Base-by-base conservation (phyloP, 78 protist species). In the Dictyostelium capitatum region DNA sequence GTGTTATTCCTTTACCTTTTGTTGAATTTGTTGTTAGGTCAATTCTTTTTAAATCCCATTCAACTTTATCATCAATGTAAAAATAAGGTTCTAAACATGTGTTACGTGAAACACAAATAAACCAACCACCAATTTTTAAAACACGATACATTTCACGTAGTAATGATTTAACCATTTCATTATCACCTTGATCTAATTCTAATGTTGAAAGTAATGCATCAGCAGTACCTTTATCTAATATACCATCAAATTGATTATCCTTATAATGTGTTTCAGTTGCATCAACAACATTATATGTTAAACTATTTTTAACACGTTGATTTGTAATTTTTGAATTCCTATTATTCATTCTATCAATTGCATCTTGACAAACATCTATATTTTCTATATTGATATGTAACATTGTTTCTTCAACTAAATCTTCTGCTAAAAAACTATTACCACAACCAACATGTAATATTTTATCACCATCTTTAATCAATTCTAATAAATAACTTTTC, bases 401-500 rank as follows among this genome's bases (percentile, higher is more conserved):
- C 2, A 77, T 10, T 14, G 70, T 59, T 14, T 87, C 83, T 30
- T 74, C 85, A 1, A 87, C 19, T n/a, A 87, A 64, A 17, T 87
- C 92, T n/a, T 87, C 92, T 15, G 79, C 92, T 20, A 87, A 25
- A 25, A 87, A 87, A 48, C 84, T 77, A 47, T 87, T 87, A 3
- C 92, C 92, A 64, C 92, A 87, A 15, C 92, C 92, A 64, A 87
- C 46, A 50, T 87, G 92, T 19, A 87, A 51, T 23, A 84, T 1
- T 6, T 47, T 30, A 47, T 84, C 91, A 14, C 77, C 56, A 37
- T 57, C 56, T 74, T 74, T 84, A 25, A 53, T 6, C 54, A 84
- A 23, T 7, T 74, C 32, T 1, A 32, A 15, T 37, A 59, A 64
- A 6, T 28, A 19, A 32, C 17, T 50, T 67, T 72, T 87, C 11